Conservation (phyloP, 345 rosid species). For the Brassica cretica region DNA sequence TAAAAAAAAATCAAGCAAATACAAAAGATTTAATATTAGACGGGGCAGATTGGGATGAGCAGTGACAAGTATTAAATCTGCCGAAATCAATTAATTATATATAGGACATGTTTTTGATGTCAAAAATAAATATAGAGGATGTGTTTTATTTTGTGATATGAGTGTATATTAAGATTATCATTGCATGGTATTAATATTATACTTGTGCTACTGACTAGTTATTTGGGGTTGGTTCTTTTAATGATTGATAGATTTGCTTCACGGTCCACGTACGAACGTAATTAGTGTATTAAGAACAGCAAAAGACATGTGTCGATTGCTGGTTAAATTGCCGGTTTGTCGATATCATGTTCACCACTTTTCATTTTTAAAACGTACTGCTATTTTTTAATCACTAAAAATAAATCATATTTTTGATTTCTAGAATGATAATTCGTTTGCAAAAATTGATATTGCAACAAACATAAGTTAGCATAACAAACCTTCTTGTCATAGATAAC, state of each 20-base stretch:
- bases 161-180: slow-evolving; percentile 5
- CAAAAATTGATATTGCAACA: slow-evolving; percentile 15
- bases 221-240: slow-evolving; percentile 28
- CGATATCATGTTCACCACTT: slow-evolving; percentile 34
- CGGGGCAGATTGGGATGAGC: neutral
- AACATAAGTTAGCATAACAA: slow-evolving; percentile 11
- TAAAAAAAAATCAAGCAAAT: neutral
- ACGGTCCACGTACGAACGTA: slow-evolving; percentile 51
- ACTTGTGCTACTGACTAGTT: slow-evolving; percentile 20
- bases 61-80: slow-evolving; percentile 14
- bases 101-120: neutral
- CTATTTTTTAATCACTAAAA: neutral
- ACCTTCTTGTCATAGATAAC: slow-evolving; percentile 19
- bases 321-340: slow-evolving; percentile 60
- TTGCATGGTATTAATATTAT: neutral
- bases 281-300: slow-evolving; percentile 37
- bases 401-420: neutral
- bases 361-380: neutral
- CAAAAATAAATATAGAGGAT: neutral
- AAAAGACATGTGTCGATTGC: slow-evolving; percentile 55
- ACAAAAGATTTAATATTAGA: neutral
- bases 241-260: slow-evolving; percentile 51
- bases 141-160: neutral
- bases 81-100: neutral
- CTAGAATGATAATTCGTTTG: slow-evolving; percentile 18